These are phyloP conservation scores for Artemisia annua DNA, from an alignment of 129 eudicot genomes.

Conservation along the genomic window DNA sequence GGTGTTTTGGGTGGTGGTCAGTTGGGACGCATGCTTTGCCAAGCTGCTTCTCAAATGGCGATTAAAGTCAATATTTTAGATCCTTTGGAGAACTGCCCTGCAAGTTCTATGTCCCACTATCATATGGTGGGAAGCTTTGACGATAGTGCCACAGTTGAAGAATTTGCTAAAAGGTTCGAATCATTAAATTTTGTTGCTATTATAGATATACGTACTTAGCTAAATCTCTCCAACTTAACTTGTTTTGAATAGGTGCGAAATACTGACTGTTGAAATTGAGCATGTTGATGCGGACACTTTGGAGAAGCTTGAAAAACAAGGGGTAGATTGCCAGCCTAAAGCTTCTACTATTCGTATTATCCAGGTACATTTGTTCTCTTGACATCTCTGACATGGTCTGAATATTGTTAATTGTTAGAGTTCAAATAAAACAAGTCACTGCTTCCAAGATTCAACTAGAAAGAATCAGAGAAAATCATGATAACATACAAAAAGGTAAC, in stretches of 20 bases:
- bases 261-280: conserved; percentile 86
- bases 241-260: conserved; percentile 61
- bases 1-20: conserved; percentile 99
- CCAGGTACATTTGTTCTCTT: conserved; percentile 49
- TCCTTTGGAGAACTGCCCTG: conserved; percentile 91
- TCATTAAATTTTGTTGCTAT: no score
- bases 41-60: conserved; percentile 89
- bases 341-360: conserved; percentile 94
- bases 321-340: conserved; percentile 94
- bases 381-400: neutral
- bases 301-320: conserved; percentile 86
- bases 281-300: conserved; percentile 89
- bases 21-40: conserved; percentile 90
- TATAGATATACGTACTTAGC: neutral
- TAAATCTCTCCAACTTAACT: neutral
- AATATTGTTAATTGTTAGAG: neutral
- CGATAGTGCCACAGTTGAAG: conserved; percentile 79
- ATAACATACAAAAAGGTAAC: no score
- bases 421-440: neutral
- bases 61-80: conserved; percentile 75
- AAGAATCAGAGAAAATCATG: no score
- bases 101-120: conserved; percentile 60
- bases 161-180: conserved; percentile 76
- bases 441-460: no score
- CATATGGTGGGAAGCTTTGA: conserved; percentile 88